phyloP scores from a whole-genome alignment of 2,329 filamentous ascomycete genomes.

The Teratosphaeria nubilosa region DNA sequence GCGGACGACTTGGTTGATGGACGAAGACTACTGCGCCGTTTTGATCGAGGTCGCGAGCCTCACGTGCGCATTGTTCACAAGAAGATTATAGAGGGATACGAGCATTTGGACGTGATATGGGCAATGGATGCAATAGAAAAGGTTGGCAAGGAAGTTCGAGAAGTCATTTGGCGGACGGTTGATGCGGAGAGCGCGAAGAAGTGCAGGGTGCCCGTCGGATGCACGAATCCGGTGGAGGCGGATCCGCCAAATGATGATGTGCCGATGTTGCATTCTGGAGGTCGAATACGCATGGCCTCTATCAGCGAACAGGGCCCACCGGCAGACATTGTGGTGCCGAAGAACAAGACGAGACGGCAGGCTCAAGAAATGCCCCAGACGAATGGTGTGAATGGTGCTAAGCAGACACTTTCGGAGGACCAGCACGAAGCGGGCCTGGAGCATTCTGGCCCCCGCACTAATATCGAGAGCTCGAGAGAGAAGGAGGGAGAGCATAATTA shows the following conservation, averaged over 20 bases:
- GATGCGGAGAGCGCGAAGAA: constrained; percentile 43
- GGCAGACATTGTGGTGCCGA: background rate
- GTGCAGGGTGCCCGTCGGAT: constrained; percentile 57
- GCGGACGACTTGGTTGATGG: constrained; percentile 80
- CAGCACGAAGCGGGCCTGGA: background rate
- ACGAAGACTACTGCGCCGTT: constrained; percentile 58
- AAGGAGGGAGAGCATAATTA: constrained; percentile 9
- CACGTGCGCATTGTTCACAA: constrained; percentile 69
- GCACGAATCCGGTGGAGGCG: constrained; percentile 36
- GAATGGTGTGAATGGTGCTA: background rate
- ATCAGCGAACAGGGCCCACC: constrained; percentile 12
- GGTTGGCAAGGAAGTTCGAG: constrained; percentile 69
- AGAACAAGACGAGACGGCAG: background rate
- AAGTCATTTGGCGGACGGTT: constrained; percentile 74
- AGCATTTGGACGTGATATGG: constrained; percentile 93
- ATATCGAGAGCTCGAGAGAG: constrained; percentile 2
- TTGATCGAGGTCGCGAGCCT: constrained; percentile 69
- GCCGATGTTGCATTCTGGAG: constrained; percentile 18
- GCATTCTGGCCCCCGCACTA: background rate
- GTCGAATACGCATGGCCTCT: constrained; percentile 20
- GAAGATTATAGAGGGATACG: constrained; percentile 76
- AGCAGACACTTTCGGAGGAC: background rate
- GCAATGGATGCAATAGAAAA: constrained; percentile 78
- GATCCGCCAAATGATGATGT: constrained; percentile 14
- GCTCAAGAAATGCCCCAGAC: background rate